A percentile compares a stretch with the other conserved stretches of the same genome.
These are phyloP conservation scores for Wickerhamomyces alni DNA, from an alignment of 805 yeast genomes.

Conservation along the genomic window DNA sequence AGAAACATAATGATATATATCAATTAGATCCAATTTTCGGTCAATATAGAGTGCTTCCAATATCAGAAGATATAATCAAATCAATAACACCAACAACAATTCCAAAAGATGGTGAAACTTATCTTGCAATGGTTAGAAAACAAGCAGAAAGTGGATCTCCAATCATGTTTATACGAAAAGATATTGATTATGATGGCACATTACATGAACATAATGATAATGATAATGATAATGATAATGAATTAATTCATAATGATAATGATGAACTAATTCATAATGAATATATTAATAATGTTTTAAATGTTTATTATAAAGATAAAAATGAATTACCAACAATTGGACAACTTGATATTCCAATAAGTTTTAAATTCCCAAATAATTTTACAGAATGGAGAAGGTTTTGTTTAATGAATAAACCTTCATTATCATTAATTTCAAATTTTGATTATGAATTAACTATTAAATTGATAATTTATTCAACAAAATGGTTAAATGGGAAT, in stretches of 20 bases:
- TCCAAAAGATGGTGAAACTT: conserved; percentile 21
- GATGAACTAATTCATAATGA: background rate
- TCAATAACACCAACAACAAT: conserved; percentile 11
- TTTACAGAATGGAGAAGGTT: conserved; percentile 22
- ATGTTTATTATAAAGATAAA: conserved; percentile 6
- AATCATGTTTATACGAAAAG: conserved; percentile 5
- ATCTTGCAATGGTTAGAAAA: conserved; percentile 21
- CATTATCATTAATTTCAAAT: conserved; percentile 10
- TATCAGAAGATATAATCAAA: conserved; percentile 11
- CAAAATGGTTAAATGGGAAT: conserved; percentile 17
- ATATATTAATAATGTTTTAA: background rate
- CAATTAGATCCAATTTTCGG: conserved; percentile 19
- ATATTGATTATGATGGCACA: conserved; percentile 5
- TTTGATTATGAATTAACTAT: conserved; percentile 16
- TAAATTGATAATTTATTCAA: conserved; percentile 15
- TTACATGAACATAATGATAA: conserved; percentile 9
- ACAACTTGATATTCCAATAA: conserved; percentile 9
- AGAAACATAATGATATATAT: conserved; percentile 1
- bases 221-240: conserved; percentile 5
- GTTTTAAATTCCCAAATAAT: conserved; percentile 17
- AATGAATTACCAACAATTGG: conserved; percentile 8
- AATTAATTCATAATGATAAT: background rate
- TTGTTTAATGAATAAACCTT: conserved; percentile 12
- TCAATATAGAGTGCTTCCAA: conserved; percentile 20
- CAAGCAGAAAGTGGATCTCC: conserved; percentile 13